Base-by-base conservation (phyloP, 1,139 yeast genomes). In the Hanseniaspora gamundiae region DNA sequence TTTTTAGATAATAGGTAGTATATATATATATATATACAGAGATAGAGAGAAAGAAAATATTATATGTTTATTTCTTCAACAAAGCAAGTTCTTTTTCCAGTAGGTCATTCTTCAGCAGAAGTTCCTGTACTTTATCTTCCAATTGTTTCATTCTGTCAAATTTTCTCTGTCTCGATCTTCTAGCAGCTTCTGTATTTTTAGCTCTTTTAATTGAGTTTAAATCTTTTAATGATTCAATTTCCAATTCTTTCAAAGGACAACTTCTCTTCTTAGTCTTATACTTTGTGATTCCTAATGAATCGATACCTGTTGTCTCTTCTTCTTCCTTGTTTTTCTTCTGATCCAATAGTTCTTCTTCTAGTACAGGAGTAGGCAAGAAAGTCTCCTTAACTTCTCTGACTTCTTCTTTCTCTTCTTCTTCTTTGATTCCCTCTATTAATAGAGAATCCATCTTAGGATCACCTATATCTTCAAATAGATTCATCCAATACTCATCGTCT, bases 151-250 rank as follows among this genome's bases (percentile, higher is more conserved):
- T 82, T 64, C 94, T 75, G 62, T 83, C 86, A 77, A 83, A 78
- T 67, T 87, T 86, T 65, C 95, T 78, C 36, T 95, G 95, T 55
- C 97, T 74, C 39, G 96, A 86, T 60, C 96, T 75, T 64, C 97
- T 78, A 14, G 97, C 97, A 49, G 97, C 96, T 62, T 87, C 95
- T 21, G 97, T 88, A 71, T 88, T 88, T 63, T 88, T 78, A 36
- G 96, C 96, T 58, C 98, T 78, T 63, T 88, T 85, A 57, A 84
- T 60, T 43, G 86, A 75, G 47, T 73, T 74, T 20, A 80, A 77
- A 64, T 87, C 95, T 44, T 61, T 63, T 31, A 71, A 68, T 33
- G 70, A 69, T 33, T 74, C 73, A 45, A 78, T 65, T 46, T 70
- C 69, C 46, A 83, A 71, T 13, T 95, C 95, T 49, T 74, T 71